These are phyloP conservation scores for Yamadazyma trypodendri DNA, from an alignment of 1,139 yeast species.

Conservation along the genomic window DNA sequence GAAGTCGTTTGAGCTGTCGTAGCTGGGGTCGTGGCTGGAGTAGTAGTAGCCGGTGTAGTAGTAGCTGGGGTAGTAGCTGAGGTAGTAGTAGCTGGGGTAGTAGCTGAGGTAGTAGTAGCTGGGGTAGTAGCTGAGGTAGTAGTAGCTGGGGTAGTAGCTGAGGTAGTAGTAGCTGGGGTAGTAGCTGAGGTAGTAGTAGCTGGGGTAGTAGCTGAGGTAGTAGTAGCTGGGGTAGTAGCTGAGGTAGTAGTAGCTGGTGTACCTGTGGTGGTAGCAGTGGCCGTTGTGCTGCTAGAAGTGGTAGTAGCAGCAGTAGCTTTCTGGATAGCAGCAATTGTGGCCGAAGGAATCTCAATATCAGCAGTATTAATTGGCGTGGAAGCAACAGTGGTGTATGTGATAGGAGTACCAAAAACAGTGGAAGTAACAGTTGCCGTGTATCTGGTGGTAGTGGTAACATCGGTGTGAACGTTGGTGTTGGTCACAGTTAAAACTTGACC, in stretches of 20 bases:
- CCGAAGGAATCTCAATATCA: conserved; percentile 12
- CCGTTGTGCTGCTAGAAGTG: conserved; percentile 33
- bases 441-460: conserved; percentile 39
- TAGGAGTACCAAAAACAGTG: conserved; percentile 41
- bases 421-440: conserved; percentile 49
- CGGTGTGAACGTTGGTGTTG: conserved; percentile 28
- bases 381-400: conserved; percentile 39
- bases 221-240: conserved; percentile 5
- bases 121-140: conserved; percentile 19
- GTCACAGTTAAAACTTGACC: conserved; percentile 33
- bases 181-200: conserved; percentile 9
- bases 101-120: conserved; percentile 33
- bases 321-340: conserved; percentile 34
- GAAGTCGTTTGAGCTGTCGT: conserved; percentile 10
- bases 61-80: conserved; percentile 14
- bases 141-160: conserved; percentile 45
- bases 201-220: conserved; percentile 11
- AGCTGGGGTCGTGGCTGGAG: conserved; percentile 10
- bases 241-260: conserved; percentile 21
- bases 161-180: too few relatives aligned
- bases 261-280: conserved; percentile 39
- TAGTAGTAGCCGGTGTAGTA: conserved; percentile 7
- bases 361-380: conserved; percentile 29
- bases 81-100: conserved; percentile 28
- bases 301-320: conserved; percentile 44